These are phyloP conservation scores for Hypoxylon fragiforme DNA, from an alignment of 495 filamentous ascomycete species.

Conservation along the genomic window DNA sequence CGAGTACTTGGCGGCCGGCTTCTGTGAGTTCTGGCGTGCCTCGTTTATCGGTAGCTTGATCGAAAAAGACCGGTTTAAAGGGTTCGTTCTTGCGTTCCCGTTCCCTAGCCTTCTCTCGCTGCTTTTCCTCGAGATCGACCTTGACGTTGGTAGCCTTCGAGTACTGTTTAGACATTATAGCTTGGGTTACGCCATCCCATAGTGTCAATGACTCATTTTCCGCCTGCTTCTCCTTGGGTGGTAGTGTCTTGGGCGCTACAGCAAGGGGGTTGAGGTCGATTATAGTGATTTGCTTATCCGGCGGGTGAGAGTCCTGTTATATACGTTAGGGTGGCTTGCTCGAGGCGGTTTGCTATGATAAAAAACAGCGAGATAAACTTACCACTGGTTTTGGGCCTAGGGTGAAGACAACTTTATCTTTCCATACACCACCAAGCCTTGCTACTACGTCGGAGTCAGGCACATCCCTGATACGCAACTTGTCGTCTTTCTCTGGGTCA, in stretches of 20 bases:
- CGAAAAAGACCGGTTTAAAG: conserved; percentile 93
- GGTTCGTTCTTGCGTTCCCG: conserved; percentile 64
- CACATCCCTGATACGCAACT: conserved; percentile 78
- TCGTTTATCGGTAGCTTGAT: conserved; percentile 66
- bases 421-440: conserved; percentile 84
- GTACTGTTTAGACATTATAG: conserved; percentile 85
- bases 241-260: conserved; percentile 75
- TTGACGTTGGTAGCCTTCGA: conserved; percentile 82
- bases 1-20: conserved; percentile 71
- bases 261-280: conserved; percentile 82
- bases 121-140: conserved; percentile 86
- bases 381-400: conserved; percentile 56
- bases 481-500: conserved; percentile 77
- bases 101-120: conserved; percentile 81
- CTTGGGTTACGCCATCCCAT: conserved; percentile 83
- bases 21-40: conserved; percentile 80
- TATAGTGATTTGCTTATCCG: conserved; percentile 69
- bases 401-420: conserved; percentile 58
- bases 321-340: too few relatives aligned
- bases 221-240: conserved; percentile 74
- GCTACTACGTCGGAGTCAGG: conserved; percentile 79
- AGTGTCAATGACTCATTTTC: conserved; percentile 88
- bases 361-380: conserved; percentile 27
- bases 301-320: conserved; percentile 44
- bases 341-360: not conserved